Evolutionary conservation across 495 filamentous ascomycete species (phyloP).

Genomic region (Penicillium paxilli): DNA sequence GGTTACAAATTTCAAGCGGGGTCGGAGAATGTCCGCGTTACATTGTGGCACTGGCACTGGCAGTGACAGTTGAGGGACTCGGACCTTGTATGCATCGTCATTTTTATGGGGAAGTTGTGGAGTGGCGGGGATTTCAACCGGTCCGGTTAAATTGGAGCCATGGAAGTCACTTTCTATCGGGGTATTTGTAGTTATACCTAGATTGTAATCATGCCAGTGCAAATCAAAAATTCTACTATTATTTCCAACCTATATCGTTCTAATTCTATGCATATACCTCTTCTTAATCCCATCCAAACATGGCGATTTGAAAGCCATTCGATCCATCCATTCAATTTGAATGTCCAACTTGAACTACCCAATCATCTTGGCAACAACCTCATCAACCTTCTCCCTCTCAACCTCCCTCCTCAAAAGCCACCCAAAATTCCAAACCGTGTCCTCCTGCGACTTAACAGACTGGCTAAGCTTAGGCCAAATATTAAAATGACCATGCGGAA

Average conservation of each 20-base stretch:
- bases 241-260: too few relatives aligned
- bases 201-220: too few relatives aligned
- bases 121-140: not conserved
- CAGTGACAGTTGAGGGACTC: not conserved
- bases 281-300: too few relatives aligned
- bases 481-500: slow-evolving; percentile 35
- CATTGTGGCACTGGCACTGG: not conserved
- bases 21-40: slow-evolving; percentile 8
- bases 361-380: not conserved
- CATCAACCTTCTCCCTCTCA: not conserved
- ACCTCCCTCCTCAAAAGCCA: slow-evolving; percentile 1
- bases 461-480: slow-evolving; percentile 24
- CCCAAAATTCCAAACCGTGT: slow-evolving; percentile 3
- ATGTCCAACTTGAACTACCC: too few relatives aligned
- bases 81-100: not conserved
- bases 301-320: too few relatives aligned
- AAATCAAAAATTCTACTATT: too few relatives aligned
- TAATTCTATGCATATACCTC: too few relatives aligned
- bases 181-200: too few relatives aligned
- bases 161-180: not conserved
- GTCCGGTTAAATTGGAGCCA: not conserved
- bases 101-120: not conserved
- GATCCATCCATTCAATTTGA: too few relatives aligned
- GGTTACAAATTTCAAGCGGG: slow-evolving; percentile 5
- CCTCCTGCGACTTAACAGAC: slow-evolving; percentile 1